Evolutionary conservation across 768 basidiomycete species (phyloP).

Genomic region (Suillus brevipes): DNA sequence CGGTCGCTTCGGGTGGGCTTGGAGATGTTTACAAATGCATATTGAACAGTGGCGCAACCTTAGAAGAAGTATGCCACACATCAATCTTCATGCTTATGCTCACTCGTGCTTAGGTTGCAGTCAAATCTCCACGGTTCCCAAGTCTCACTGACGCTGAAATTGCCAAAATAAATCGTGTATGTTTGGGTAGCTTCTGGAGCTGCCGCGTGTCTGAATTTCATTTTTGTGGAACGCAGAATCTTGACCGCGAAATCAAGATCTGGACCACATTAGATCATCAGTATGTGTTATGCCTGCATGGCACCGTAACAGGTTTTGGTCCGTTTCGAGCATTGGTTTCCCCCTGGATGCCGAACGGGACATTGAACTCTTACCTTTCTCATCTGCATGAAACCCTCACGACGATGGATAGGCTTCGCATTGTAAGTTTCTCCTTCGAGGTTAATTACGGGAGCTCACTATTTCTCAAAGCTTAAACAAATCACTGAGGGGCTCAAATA

Average conservation of each 20-base stretch:
- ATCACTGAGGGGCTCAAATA: slow-evolving; percentile 24
- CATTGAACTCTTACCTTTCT: slow-evolving; percentile 32
- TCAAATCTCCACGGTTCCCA: slow-evolving; percentile 3
- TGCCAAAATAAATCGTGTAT: background rate
- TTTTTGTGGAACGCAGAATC: slow-evolving; percentile 14
- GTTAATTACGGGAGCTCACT: background rate
- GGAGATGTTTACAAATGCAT: slow-evolving; percentile 44
- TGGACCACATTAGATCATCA: slow-evolving; percentile 20
- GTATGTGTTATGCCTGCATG: slow-evolving; percentile 22
- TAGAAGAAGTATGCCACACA: background rate
- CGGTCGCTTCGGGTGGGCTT: slow-evolving; percentile 36
- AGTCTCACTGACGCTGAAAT: background rate
- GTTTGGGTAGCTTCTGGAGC: background rate
- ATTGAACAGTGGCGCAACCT: background rate
- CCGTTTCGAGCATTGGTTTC: slow-evolving; percentile 34
- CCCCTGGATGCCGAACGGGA: slow-evolving; percentile 40
- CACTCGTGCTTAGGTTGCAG: slow-evolving; percentile 7
- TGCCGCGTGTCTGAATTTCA: background rate
- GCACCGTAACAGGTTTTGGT: slow-evolving; percentile 21
- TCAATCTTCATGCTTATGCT: background rate
- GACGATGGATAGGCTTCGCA: slow-evolving; percentile 11
- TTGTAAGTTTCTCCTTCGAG: slow-evolving; percentile 12
- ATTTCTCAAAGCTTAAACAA: slow-evolving; percentile 21
- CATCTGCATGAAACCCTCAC: slow-evolving; percentile 1
- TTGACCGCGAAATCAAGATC: slow-evolving; percentile 24